A percentile compares a stretch with the other conserved stretches of the same genome.
These are phyloP conservation scores for Penicillium freii DNA, from an alignment of 2,329 filamentous ascomycete genomes.

Conservation along the genomic window DNA sequence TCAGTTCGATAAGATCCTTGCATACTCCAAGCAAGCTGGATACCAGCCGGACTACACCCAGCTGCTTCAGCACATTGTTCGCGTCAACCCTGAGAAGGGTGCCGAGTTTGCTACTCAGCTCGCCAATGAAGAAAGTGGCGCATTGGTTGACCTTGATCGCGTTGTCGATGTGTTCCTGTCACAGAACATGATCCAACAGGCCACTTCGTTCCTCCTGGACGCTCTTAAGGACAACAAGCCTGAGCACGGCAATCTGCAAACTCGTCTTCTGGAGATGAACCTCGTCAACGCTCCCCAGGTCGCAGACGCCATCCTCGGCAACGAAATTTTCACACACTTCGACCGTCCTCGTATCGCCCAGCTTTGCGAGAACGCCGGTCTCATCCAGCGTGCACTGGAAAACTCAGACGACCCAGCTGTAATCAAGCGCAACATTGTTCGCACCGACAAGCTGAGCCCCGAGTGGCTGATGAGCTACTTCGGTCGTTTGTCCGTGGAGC, in stretches of 20 bases:
- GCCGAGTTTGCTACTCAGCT: conserved; percentile 91
- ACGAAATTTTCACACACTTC: conserved; percentile 98
- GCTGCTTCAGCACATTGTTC: conserved; percentile 86
- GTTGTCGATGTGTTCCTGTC: conserved; percentile 98
- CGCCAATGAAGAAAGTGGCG: conserved; percentile 82
- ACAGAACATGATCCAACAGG: conserved; percentile 95
- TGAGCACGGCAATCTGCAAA: conserved; percentile 91
- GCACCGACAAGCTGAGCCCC: conserved; percentile 77
- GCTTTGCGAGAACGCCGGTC: conserved; percentile 88
- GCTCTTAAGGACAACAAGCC: conserved; percentile 92
- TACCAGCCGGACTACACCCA: conserved; percentile 96
- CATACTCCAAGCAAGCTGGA: conserved; percentile 78
- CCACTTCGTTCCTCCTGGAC: conserved; percentile 95
- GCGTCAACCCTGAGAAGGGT: conserved; percentile 88
- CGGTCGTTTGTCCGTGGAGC: conserved; percentile 89
- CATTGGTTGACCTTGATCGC: conserved; percentile 86
- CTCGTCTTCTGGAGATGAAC: conserved; percentile 96
- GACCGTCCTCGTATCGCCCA: conserved; percentile 85
- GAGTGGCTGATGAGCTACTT: conserved; percentile 95
- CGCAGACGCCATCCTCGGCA: conserved; percentile 93
- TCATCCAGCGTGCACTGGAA: conserved; percentile 83
- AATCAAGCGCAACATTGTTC: conserved; percentile 86
- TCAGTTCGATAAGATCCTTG: conserved; percentile 94
- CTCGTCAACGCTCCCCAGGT: conserved; percentile 94
- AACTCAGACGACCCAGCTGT: conserved; percentile 87